Conservation (phyloP, 768 basidiomycete species). For the Lentinula raphanica region DNA sequence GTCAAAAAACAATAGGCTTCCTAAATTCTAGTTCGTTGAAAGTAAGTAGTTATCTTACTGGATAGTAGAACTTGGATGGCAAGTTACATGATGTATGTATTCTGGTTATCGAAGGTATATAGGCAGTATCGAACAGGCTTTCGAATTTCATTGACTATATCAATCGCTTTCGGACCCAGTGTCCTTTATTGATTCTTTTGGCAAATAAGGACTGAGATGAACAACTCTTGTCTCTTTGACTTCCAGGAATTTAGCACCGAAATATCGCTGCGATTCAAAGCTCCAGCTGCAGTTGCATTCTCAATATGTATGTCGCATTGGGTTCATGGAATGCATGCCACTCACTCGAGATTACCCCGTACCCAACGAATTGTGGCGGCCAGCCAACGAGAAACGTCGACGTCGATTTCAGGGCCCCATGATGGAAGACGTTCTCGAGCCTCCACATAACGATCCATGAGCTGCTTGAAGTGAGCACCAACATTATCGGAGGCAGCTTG, state of each 20-base stretch:
- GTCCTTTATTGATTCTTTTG: conserved; percentile 25
- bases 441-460: conserved; percentile 46
- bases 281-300: conserved; percentile 42
- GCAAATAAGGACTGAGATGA: conserved; percentile 30
- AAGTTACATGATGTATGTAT: too few relatives aligned
- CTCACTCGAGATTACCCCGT: conserved; percentile 54
- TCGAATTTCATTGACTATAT: background rate
- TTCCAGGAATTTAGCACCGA: conserved; percentile 49
- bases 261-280: conserved; percentile 66
- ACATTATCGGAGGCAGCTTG: conserved; percentile 58
- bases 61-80: too few relatives aligned
- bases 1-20: too few relatives aligned
- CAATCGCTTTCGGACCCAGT: background rate
- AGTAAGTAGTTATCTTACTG: too few relatives aligned
- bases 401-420: conserved; percentile 43
- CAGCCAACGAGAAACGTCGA: conserved; percentile 47
- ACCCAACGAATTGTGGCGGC: conserved; percentile 56
- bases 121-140: background rate
- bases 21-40: too few relatives aligned
- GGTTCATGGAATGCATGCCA: conserved; percentile 11
- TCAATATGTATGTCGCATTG: background rate
- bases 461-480: conserved; percentile 42
- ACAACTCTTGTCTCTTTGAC: conserved; percentile 47
- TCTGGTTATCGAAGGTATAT: too few relatives aligned
- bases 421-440: conserved; percentile 43